Evolutionary conservation across 768 basidiomycete species (phyloP).

Genomic region (Exsudoporus frostii): DNA sequence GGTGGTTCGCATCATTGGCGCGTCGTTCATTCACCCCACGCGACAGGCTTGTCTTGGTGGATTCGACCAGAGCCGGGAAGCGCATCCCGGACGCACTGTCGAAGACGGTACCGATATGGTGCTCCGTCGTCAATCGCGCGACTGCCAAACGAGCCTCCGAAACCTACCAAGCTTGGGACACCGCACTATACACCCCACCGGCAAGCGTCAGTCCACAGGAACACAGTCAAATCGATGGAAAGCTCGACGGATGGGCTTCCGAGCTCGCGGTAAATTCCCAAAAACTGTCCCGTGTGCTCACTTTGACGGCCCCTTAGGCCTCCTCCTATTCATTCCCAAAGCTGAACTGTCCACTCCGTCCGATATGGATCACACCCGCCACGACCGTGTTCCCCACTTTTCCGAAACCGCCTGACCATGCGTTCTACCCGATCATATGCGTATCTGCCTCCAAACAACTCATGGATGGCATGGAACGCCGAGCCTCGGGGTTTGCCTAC

Average conservation of each 20-base stretch:
- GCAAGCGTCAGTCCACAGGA: conserved; percentile 70
- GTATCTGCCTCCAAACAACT: conserved; percentile 80
- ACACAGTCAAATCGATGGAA: conserved; percentile 69
- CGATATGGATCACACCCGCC: conserved; percentile 84
- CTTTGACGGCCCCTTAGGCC: conserved; percentile 35
- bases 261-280: conserved; percentile 51
- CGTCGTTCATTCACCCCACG: background rate
- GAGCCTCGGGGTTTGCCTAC: conserved; percentile 72
- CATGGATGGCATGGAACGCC: conserved; percentile 55
- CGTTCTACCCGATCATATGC: conserved; percentile 74
- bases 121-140: conserved; percentile 78
- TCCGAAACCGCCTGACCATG: conserved; percentile 9
- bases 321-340: conserved; percentile 70
- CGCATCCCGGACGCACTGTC: conserved; percentile 91
- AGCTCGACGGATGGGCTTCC: conserved; percentile 66
- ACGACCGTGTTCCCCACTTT: conserved; percentile 50
- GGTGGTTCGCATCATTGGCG: background rate
- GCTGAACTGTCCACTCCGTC: conserved; percentile 66
- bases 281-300: background rate
- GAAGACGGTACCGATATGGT: conserved; percentile 95
- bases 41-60: conserved; percentile 75
- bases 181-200: conserved; percentile 65
- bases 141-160: conserved; percentile 25
- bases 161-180: conserved; percentile 45
- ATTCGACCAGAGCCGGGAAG: conserved; percentile 92